These are phyloP conservation scores for Aspergillus terreus DNA, from an alignment of 2,329 filamentous ascomycete genomes.

Conservation along the genomic window DNA sequence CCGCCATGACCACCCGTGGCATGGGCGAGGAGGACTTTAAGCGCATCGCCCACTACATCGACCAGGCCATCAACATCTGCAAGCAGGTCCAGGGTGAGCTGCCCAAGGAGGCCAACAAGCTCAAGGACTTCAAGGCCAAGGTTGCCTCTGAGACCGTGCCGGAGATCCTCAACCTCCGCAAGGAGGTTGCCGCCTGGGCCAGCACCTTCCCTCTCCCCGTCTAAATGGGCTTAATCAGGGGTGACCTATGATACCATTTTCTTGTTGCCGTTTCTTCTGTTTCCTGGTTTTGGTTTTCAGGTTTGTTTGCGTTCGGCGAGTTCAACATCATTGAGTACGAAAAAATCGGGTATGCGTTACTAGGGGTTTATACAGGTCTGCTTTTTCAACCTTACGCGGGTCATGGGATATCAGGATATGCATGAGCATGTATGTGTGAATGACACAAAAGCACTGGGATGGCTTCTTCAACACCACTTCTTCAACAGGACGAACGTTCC, in stretches of 20 bases:
- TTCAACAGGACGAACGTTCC: slow-evolving; percentile 23
- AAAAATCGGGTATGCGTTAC: slow-evolving; percentile 27
- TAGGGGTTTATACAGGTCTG: slow-evolving; percentile 36
- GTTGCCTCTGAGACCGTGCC: slow-evolving; percentile 72
- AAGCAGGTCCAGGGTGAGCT: slow-evolving; percentile 79
- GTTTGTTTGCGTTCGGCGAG: slow-evolving; percentile 15
- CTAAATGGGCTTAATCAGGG: slow-evolving; percentile 23
- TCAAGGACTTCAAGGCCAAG: slow-evolving; percentile 98
- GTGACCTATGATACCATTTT: slow-evolving; percentile 16
- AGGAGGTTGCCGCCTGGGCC: slow-evolving; percentile 88
- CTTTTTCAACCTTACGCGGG: slow-evolving; percentile 39
- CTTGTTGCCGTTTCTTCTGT: slow-evolving; percentile 8
- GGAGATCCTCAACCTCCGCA: slow-evolving; percentile 79
- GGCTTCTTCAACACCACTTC: slow-evolving; percentile 24
- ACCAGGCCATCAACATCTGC: slow-evolving; percentile 81
- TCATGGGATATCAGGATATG: slow-evolving; percentile 32
- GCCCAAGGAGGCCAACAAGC: slow-evolving; percentile 97
- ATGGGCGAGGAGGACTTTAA: slow-evolving; percentile 92
- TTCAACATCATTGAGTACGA: slow-evolving; percentile 37
- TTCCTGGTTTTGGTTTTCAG: background rate
- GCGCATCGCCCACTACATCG: slow-evolving; percentile 84
- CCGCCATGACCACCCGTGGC: slow-evolving; percentile 94
- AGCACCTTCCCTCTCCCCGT: slow-evolving; percentile 82
- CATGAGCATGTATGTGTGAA: slow-evolving; percentile 19
- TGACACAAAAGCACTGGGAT: slow-evolving; percentile 18